These are phyloP conservation scores for Pestalotiopsis sp. DNA, from an alignment of 2,329 filamentous ascomycete genomes.

Conservation along the genomic window DNA sequence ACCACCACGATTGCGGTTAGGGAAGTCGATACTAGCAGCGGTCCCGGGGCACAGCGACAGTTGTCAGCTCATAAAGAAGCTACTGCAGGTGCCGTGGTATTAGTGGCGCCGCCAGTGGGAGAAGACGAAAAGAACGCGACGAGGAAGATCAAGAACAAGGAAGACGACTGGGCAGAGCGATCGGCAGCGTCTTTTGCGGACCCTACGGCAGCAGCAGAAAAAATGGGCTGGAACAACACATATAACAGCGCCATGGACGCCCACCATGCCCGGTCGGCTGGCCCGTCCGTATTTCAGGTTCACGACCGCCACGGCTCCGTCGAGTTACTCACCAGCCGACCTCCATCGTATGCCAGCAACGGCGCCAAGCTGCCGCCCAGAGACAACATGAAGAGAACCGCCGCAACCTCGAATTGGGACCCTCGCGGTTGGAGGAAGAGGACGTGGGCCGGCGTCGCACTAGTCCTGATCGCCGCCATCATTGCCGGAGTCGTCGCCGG, in stretches of 20 bases:
- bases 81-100: neutral
- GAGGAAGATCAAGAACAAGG: neutral
- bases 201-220: neutral
- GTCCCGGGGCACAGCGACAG: conserved; percentile 9
- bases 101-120: conserved; percentile 1
- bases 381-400: conserved; percentile 21
- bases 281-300: conserved; percentile 14
- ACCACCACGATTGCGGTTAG: conserved; percentile 14
- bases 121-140: conserved; percentile 5
- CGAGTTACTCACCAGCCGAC: conserved; percentile 8
- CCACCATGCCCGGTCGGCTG: conserved; percentile 4
- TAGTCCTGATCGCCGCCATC: conserved; percentile 42
- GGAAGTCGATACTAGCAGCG: conserved; percentile 6
- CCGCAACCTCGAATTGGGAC: conserved; percentile 30
- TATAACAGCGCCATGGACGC: conserved; percentile 1
- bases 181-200: neutral
- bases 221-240: conserved; percentile 14
- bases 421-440: conserved; percentile 56
- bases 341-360: conserved; percentile 10
- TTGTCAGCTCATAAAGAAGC: neutral
- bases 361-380: conserved; percentile 14
- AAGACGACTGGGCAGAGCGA: neutral
- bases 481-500: conserved; percentile 51
- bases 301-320: conserved; percentile 12
- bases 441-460: conserved; percentile 47